phyloP scores from a whole-genome alignment of 78 protist species.

The Dictyostelium brefeldianum region DNA sequence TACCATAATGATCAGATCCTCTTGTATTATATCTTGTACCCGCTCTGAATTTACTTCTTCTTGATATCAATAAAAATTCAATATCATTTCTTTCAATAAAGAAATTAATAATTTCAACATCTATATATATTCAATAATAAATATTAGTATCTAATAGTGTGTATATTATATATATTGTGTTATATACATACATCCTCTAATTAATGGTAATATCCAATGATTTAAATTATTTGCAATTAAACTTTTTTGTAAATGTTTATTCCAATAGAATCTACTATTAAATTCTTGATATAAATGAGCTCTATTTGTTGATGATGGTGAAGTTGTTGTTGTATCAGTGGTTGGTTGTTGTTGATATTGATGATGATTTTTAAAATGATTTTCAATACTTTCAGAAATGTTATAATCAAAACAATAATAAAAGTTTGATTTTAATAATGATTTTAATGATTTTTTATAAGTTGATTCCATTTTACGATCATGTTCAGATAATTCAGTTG shows the following conservation, averaged over 20 bases:
- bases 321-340: neutral
- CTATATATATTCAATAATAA: neutral
- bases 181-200: conserved; percentile 59
- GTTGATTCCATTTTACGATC: conserved; percentile 66
- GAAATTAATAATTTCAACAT: conserved; percentile 41
- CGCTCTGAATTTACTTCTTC: conserved; percentile 72
- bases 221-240: conserved; percentile 7
- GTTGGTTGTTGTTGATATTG: neutral
- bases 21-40: conserved; percentile 83
- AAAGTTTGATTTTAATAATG: conserved; percentile 37
- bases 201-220: conserved; percentile 49
- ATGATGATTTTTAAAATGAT: neutral
- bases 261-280: conserved; percentile 74
- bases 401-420: conserved; percentile 46
- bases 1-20: conserved; percentile 73
- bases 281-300: conserved; percentile 41
- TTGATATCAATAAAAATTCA: conserved; percentile 50
- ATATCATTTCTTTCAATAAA: conserved; percentile 18
- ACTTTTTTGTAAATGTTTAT: conserved; percentile 30
- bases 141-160: neutral
- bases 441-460: conserved; percentile 28
- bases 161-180: neutral
- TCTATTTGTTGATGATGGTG: neutral
- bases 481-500: conserved; percentile 51
- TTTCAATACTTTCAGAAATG: conserved; percentile 33